These are phyloP conservation scores for Trametes sp. DNA, from an alignment of 1,284 basidiomycete genomes.

Conservation along the genomic window DNA sequence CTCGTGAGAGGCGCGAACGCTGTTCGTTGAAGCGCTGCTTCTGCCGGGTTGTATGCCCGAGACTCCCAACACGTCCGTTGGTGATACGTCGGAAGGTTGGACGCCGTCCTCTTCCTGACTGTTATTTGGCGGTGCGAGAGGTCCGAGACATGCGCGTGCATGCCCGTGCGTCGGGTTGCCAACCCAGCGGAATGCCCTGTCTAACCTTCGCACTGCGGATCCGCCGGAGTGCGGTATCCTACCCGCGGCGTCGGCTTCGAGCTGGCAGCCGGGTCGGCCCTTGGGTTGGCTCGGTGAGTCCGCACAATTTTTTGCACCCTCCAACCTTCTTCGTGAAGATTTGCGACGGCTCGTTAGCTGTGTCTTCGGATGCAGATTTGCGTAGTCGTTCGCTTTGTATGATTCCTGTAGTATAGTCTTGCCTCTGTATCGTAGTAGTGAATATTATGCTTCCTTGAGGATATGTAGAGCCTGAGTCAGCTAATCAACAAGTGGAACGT, in stretches of 20 bases:
- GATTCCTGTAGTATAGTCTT: not conserved
- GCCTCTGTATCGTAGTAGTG: not conserved
- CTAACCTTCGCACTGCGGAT: conserved; percentile 10
- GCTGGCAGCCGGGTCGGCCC: conserved; percentile 17
- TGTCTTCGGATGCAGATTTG: conserved; percentile 24
- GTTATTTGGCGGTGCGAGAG: conserved; percentile 5
- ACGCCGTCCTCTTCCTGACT: not conserved
- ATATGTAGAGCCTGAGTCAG: not conserved
- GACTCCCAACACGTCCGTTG: conserved; percentile 14
- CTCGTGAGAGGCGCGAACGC: not conserved
- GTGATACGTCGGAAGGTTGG: conserved; percentile 7
- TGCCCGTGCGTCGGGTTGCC: not conserved
- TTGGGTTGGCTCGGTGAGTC: conserved; percentile 17
- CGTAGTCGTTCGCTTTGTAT: not conserved
- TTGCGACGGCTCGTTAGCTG: conserved; percentile 20
- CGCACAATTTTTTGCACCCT: conserved; percentile 42
- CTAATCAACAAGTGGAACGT: too few relatives aligned
- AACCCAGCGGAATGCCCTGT: conserved; percentile 13
- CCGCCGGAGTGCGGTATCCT: conserved; percentile 4
- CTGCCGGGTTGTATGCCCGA: conserved; percentile 7
- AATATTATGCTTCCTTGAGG: not conserved
- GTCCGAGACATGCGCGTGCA: conserved; percentile 5
- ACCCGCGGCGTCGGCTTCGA: conserved; percentile 20
- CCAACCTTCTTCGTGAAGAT: conserved; percentile 41
- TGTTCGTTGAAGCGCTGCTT: conserved; percentile 11